These are phyloP conservation scores for Abrus pulchellus DNA, from an alignment of 306 rosid genomes.

Conservation along the genomic window DNA sequence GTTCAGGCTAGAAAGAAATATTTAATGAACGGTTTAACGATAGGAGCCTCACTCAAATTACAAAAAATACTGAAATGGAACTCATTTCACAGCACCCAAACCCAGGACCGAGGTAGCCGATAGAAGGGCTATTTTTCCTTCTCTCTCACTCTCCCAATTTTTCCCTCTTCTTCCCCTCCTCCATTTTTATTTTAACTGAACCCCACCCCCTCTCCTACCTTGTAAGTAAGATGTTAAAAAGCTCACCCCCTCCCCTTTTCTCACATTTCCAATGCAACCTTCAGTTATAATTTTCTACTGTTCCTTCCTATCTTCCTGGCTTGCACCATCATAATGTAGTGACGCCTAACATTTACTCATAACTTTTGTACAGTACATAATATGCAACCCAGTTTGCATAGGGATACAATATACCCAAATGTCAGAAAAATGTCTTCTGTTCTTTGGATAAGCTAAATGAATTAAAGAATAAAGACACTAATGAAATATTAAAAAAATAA, in stretches of 20 bases:
- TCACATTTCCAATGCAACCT: neutral
- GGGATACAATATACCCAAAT: slow-evolving; percentile 16
- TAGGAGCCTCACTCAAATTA: slow-evolving; percentile 32
- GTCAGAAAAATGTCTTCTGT: slow-evolving; percentile 3
- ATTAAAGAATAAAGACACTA: slow-evolving; percentile 24
- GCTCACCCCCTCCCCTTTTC: neutral
- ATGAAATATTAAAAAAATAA: slow-evolving; percentile 7
- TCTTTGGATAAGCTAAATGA: slow-evolving; percentile 8
- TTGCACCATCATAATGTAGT: neutral
- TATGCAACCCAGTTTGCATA: slow-evolving; percentile 24
- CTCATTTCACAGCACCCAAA: slow-evolving; percentile 10
- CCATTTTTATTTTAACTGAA: slow-evolving; percentile 14
- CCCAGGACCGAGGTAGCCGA: slow-evolving; percentile 2
- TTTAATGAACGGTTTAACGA: slow-evolving; percentile 16
- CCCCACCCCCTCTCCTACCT: neutral
- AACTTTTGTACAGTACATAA: neutral
- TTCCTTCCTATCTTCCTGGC: neutral
- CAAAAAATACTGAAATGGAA: slow-evolving; percentile 18
- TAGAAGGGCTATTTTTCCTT: neutral
- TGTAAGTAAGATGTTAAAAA: neutral
- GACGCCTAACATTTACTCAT: neutral
- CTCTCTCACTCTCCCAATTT: neutral
- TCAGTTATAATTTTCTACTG: neutral
- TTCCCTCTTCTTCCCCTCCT: neutral
- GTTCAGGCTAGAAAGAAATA: slow-evolving; percentile 41